A percentile compares a stretch with the other conserved stretches of the same genome.
phyloP scores from a whole-genome alignment of 768 basidiomycete species.

The Pleurotus cornucopiae region DNA sequence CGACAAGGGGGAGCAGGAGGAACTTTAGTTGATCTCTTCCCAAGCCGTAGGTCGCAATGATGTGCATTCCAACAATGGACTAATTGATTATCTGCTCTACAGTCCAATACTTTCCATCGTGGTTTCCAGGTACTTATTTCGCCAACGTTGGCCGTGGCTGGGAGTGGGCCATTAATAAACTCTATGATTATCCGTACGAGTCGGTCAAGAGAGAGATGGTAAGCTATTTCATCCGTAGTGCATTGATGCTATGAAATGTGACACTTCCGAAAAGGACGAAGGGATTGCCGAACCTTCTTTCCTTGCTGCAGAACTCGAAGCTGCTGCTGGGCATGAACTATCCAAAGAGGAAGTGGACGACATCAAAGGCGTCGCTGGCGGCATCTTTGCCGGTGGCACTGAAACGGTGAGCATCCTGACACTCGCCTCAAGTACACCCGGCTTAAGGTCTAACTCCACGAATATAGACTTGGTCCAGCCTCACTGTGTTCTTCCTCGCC shows the following conservation, averaged over 20 bases:
- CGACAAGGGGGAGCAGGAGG: conserved; percentile 15
- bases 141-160: not conserved
- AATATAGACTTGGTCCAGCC: conserved; percentile 1
- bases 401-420: conserved; percentile 3
- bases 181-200: conserved; percentile 2
- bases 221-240: not conserved
- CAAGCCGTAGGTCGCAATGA: conserved; percentile 19
- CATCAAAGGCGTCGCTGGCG: conserved; percentile 3
- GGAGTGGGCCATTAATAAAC: not conserved
- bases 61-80: no score
- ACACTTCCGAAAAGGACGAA: not conserved
- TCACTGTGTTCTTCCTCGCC: not conserved
- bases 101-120: conserved; percentile 4
- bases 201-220: not conserved
- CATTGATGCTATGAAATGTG: not conserved
- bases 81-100: no score
- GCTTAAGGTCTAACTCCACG: not conserved
- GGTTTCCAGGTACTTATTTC: conserved; percentile 4
- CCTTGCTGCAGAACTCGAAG: not conserved
- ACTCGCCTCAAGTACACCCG: no score
- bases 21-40: conserved; percentile 19
- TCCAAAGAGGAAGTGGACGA: conserved; percentile 1
- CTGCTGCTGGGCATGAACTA: not conserved
- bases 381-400: conserved; percentile 3
- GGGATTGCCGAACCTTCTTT: conserved; percentile 1